These are phyloP conservation scores for Paragyromitra xinjiangensis DNA, from an alignment of 495 filamentous ascomycete genomes.

Conservation along the genomic window DNA sequence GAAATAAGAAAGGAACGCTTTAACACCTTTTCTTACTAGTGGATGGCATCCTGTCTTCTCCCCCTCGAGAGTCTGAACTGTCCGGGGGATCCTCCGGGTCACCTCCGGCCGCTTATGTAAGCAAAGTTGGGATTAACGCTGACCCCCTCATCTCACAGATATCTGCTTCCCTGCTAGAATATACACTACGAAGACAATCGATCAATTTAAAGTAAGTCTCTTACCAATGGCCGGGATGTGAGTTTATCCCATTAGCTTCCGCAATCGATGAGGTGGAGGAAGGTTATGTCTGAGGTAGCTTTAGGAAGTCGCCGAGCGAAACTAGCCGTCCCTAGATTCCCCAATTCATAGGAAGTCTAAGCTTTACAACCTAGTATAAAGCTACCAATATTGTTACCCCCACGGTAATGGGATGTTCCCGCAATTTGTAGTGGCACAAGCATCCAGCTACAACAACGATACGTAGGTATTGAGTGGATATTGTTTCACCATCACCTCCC, in stretches of 20 bases:
- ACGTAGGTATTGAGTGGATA: background rate
- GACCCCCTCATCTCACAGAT: background rate
- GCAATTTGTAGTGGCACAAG: too few species aligned
- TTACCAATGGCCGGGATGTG: background rate
- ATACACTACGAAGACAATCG: background rate
- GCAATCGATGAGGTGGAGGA: background rate
- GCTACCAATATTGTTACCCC: background rate
- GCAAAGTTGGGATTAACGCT: background rate
- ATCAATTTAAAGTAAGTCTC: background rate
- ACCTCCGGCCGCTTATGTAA: slow-evolving; percentile 21
- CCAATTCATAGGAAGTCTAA: background rate
- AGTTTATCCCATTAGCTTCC: background rate
- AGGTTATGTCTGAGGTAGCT: background rate
- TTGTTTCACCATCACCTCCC: background rate
- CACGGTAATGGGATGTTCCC: background rate
- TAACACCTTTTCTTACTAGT: background rate
- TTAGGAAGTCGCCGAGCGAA: background rate
- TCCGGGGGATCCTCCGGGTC: slow-evolving; percentile 15
- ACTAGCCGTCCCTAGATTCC: background rate
- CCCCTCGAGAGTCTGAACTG: slow-evolving; percentile 1
- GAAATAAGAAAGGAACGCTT: background rate
- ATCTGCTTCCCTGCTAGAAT: background rate
- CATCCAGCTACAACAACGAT: background rate
- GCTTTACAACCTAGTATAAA: background rate
- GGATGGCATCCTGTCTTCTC: slow-evolving; percentile 15